Evolutionary conservation across 306 rosid species (phyloP), one percentile per base, ranked within the genome.

Genomic region (Cicer yamashitae): DNA sequence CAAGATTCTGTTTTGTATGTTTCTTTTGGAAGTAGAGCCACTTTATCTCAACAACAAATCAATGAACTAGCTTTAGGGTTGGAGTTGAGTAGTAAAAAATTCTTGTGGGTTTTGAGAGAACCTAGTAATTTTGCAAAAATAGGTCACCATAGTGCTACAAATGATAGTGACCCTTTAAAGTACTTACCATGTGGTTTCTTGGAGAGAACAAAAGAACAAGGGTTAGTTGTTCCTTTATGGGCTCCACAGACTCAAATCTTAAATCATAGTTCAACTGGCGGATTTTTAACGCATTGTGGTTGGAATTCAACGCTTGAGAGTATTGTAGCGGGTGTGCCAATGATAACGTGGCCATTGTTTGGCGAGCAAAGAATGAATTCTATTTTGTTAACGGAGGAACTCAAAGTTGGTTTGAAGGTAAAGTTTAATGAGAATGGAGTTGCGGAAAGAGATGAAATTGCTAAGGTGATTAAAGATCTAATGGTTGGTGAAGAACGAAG

Each of bases 261-360:
- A 0, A 25, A 50, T 0, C 79, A 80, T 2, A 1, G 1, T 66
- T 73, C 83, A 67, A 73, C 50, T 5, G 75, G 75, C 2, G 83
- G 79, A 22, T 80, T 80, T 38, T 37, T 80, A 5, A 80, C 79
- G 0, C 83, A 80, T 13, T 80, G 79, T 67, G 83, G 83, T 10
- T 80, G 76, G 83, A 74, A 80, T 58, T 74, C 83, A 1, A 41
- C 7, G 0, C 83, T 73, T 3, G 83, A 80, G 71, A 74, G 83
- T 10, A 40, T 59, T 20, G 64, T 74, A 14, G 4, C 14, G 1
- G 83, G 79, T 0, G 82, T 79, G 15, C 82, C 82, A 13, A 46
- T 74, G 83, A 50, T 80, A 0, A 9, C 76, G 9, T 80, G 76
- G 79, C 79, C 79, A 1, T n/a, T 80, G 15, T 75, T 74, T 59